Percentiles rank a stretch among this genome's conserved stretches.
Evolutionary conservation across 2,329 filamentous ascomycete species (phyloP).

Genomic region (Furcasterigmium sp.): DNA sequence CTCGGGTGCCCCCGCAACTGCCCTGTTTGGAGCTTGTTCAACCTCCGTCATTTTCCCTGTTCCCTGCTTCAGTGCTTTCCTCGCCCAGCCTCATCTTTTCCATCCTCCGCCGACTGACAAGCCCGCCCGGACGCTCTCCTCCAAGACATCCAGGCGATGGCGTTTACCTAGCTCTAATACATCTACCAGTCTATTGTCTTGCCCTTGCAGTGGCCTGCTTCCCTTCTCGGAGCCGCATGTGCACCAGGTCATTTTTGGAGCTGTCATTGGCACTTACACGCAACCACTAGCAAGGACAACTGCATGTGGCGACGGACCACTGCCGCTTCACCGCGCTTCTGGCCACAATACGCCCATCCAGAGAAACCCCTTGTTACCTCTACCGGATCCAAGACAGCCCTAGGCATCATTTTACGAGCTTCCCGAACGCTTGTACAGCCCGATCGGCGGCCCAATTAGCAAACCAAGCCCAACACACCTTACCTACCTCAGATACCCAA

Average conservation of each 20-base stretch:
- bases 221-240: too few species aligned
- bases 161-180: too few species aligned
- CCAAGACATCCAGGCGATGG: too few species aligned
- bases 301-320: not conserved
- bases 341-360: slow-evolving; percentile 11
- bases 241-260: too few species aligned
- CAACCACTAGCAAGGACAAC: not conserved
- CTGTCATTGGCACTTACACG: not conserved
- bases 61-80: too few species aligned
- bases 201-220: not conserved
- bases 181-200: not conserved
- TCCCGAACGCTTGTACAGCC: slow-evolving; percentile 10
- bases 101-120: too few species aligned
- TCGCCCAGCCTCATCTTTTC: too few species aligned
- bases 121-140: too few species aligned
- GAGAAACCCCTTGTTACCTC: slow-evolving; percentile 4
- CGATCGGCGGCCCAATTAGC: slow-evolving; percentile 11
- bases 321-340: not conserved
- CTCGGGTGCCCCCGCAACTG: too few species aligned
- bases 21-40: too few species aligned
- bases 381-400: not conserved
- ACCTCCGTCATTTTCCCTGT: too few species aligned
- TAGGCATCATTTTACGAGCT: slow-evolving; percentile 3
- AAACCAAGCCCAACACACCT: slow-evolving; percentile 1
- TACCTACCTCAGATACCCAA: not conserved